These are phyloP conservation scores for Aspergillus tamarii DNA, from an alignment of 2,329 filamentous ascomycete species.

Conservation along the genomic window DNA sequence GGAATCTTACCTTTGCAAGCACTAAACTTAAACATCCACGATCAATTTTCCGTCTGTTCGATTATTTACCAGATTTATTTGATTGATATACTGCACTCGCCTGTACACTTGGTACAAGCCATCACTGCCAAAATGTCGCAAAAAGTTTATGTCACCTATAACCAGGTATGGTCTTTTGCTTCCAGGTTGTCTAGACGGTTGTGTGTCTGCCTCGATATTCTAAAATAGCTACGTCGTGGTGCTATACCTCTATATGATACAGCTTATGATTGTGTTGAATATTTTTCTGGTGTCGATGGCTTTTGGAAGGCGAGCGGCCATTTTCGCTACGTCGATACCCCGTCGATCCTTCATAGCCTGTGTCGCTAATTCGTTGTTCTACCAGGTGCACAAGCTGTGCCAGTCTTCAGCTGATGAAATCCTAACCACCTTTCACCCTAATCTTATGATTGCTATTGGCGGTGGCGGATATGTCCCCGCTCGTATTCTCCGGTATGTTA, in stretches of 20 bases:
- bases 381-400: conserved; percentile 94
- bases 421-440: conserved; percentile 82
- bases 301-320: neutral
- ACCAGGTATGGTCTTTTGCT: conserved; percentile 66
- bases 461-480: conserved; percentile 97
- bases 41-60: neutral
- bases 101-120: conserved; percentile 5
- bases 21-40: neutral
- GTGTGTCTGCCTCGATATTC: neutral
- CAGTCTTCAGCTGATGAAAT: conserved; percentile 81
- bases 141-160: conserved; percentile 90
- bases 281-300: neutral
- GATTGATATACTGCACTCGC: neutral
- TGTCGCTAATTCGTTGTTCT: conserved; percentile 15
- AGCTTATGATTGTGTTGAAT: neutral
- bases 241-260: neutral
- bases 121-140: conserved; percentile 67
- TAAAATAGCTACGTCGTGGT: neutral
- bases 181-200: neutral
- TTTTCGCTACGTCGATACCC: neutral
- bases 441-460: conserved; percentile 98
- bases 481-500: conserved; percentile 76
- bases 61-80: neutral
- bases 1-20: neutral
- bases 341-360: conserved; percentile 10